Base-by-base conservation (phyloP, 2,329 filamentous ascomycete species). In the Pyrenochaeta sp. region DNA sequence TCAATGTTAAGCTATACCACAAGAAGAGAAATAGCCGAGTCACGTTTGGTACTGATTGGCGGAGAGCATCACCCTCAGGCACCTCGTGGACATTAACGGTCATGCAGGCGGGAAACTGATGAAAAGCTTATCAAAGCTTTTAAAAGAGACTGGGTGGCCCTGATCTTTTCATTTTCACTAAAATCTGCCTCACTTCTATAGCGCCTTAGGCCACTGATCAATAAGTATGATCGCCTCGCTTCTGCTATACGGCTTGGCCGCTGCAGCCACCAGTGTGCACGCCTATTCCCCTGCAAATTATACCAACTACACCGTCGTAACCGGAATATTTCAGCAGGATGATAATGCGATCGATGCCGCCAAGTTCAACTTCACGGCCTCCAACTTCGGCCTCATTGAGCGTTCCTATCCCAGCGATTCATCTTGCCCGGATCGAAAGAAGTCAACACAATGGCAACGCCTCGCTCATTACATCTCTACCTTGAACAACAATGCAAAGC, bases 331-430 rank as follows among this genome's bases (percentile, higher is more conserved):
- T 63, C 75, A 85, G 18, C 87, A 90, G 64, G 87, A 90, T 65
- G 81, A 88, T 18, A 66, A 78, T 0, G 65, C 76, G 3, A 90
- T 87, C 0, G 75, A 84, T 50, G 74, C 85, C 1, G 76, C 69
- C 1, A 81, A 74, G 2, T 90, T 90, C 71, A 71, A 66, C 52
- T 74, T 81, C 66, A 51, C 43, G 5, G 58, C 62, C 12, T 58
- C 76, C 50, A 90, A 89, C 75, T 88, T 89, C 66, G 89, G 88
- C 23, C 78, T 91, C 18, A 81, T 90, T 57, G 82, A 88, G 64
- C 82, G 82, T 42, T 81, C 81, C 1, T 90, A 90, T 67, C 78
- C 83, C 5, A 84, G 81, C 1, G 86, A 89, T 62, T 51, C 55
- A 2, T 56, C 59, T 17, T 61, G 50, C 31, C 56, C 77, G 46